Evolutionary conservation across 441 rosid genomes (phyloP), one percentile per base, ranked within the genome.

Genomic region (Rhodomyrtus psidioides): DNA sequence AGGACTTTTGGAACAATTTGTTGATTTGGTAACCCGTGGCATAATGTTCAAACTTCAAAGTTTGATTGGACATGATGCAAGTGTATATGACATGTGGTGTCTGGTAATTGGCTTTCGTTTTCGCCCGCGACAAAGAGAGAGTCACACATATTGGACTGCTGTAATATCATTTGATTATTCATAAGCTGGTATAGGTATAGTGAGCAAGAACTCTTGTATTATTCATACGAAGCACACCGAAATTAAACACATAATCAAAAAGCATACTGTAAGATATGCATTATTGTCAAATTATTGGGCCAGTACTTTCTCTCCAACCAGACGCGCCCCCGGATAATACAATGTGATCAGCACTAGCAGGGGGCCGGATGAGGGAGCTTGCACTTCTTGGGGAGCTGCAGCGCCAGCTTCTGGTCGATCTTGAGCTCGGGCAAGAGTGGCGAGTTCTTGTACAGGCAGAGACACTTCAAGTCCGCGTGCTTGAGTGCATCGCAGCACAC

Each of bases 311-410:
- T 34, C 46, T 9, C 23, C 46, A 1, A 19, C 26, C 46, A 5
- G 44, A 7, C 24, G 1, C 44, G 17, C 44, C 44, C 19, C 26
- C 46, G 6, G 26, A 17, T 12, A 9, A 34, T 34, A 30, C 46
- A 34, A 34, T 4, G 44, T 9, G 14, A 65, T 65, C 89, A 92
- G 93, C 34, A 34, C 34, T 34, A 34, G 34, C 94, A 92, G 3
- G 76, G 85, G 44, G 92, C 83, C 16, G 88, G 89, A 30, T 57
- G 86, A 87, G 93, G 92, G 58, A 92, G 89, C 34, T 85, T 86
- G 89, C 95, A 91, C 89, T 91, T 89, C 51, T 44, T 81, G 23
- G 93, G 95, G 53, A 93, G 92, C 85, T 91, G 89, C 87, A 91
- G 24, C 53, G 90, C 94, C 24, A 93, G 94, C 1, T 91, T 88